Evolutionary conservation across 371 early-diverging fungal genomes (phyloP).

Genomic region (Nosema muscidifuracis): DNA sequence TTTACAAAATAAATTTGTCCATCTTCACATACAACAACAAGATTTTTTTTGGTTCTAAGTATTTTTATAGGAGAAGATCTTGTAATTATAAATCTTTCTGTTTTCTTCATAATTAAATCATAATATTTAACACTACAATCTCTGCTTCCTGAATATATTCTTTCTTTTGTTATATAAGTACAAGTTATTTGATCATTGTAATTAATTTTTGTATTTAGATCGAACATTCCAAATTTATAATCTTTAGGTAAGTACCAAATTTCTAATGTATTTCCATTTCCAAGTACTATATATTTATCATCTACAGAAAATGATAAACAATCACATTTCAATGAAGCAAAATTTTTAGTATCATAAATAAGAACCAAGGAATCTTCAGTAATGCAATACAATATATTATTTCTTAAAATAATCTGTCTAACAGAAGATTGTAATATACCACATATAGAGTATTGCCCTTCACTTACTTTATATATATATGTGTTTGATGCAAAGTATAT

Average conservation of each 20-base stretch:
- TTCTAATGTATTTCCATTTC: conserved; percentile 28
- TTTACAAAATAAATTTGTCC: conserved; percentile 4
- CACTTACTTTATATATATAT: conserved; percentile 16
- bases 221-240: conserved; percentile 39
- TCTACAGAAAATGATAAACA: not conserved
- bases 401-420: not conserved
- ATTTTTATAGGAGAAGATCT: conserved; percentile 18
- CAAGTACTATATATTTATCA: conserved; percentile 26
- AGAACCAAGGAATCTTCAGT: conserved; percentile 36
- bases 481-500: conserved; percentile 44
- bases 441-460: not conserved
- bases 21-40: conserved; percentile 21
- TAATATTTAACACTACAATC: conserved; percentile 38
- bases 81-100: conserved; percentile 2
- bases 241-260: conserved; percentile 49
- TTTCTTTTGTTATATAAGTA: conserved; percentile 21
- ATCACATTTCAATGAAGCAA: conserved; percentile 14
- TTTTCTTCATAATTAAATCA: conserved; percentile 10
- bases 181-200: conserved; percentile 17
- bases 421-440: conserved; percentile 4
- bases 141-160: conserved; percentile 17
- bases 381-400: conserved; percentile 8
- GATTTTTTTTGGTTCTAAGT: not conserved
- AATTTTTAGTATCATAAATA: conserved; percentile 20
- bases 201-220: conserved; percentile 4